Conservation (phyloP, 208 protist genomes). For the Leishmania tropica region DNA sequence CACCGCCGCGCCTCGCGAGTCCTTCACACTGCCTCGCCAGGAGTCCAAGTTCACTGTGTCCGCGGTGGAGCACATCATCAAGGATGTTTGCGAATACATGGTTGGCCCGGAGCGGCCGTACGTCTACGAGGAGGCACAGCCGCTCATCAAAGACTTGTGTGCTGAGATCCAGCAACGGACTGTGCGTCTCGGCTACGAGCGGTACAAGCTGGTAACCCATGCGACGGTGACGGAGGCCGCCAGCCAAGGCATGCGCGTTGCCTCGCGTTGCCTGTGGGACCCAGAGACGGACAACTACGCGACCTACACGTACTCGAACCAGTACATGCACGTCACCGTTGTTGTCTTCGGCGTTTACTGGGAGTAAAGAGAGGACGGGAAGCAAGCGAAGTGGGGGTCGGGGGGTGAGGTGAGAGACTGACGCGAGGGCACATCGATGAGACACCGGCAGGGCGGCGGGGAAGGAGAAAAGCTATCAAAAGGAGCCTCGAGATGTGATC, state of each 20-base stretch:
- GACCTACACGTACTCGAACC: constrained; percentile 71
- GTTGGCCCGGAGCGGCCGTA: constrained; percentile 65
- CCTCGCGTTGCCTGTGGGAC: constrained; percentile 91
- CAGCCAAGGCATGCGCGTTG: constrained; percentile 87
- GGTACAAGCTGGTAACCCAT: constrained; percentile 94
- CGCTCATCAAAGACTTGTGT: constrained; percentile 87
- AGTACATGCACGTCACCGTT: constrained; percentile 77
- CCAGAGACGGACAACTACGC: constrained; percentile 92
- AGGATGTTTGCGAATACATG: constrained; percentile 77
- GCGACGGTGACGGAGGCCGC: constrained; percentile 77
- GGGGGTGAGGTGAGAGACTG: background rate
- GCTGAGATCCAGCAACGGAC: constrained; percentile 89
- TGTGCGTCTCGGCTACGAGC: constrained; percentile 86
- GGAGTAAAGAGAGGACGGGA: constrained; percentile 44
- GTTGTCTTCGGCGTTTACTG: constrained; percentile 84
- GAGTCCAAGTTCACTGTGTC: constrained; percentile 80
- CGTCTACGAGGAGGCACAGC: constrained; percentile 72
- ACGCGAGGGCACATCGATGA: background rate
- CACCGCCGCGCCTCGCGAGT: constrained; percentile 39
- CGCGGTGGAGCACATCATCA: constrained; percentile 76
- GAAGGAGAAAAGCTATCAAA: background rate
- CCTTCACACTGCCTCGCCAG: constrained; percentile 69
- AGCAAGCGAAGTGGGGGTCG: background rate
- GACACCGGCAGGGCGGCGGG: background rate
- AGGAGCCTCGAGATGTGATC: background rate